Conservation (phyloP, 768 basidiomycete species). For the Lactarius trivialis region DNA sequence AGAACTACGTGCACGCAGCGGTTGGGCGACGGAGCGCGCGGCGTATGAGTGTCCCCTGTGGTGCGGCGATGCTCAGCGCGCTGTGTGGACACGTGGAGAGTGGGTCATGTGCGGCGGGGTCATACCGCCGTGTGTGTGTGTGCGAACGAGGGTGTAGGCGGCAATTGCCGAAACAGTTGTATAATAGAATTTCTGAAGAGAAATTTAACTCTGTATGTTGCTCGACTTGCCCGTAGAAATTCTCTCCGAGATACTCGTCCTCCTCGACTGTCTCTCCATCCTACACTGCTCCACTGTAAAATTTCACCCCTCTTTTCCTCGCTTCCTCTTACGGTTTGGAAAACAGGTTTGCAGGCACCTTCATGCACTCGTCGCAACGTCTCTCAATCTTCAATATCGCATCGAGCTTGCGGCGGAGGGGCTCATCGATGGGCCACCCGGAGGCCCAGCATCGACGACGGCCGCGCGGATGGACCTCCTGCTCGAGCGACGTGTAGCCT, state of each 20-base stretch:
- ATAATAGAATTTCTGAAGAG: background rate
- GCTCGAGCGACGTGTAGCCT: conserved; percentile 31
- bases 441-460: conserved; percentile 19
- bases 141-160: background rate
- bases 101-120: conserved; percentile 5
- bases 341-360: conserved; percentile 27
- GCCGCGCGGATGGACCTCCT: conserved; percentile 33
- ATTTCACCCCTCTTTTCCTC: background rate
- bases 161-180: background rate
- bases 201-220: background rate
- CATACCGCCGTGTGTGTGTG: conserved; percentile 1
- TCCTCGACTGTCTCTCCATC: conserved; percentile 4
- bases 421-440: conserved; percentile 25
- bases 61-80: background rate
- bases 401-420: conserved; percentile 31
- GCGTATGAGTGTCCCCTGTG: conserved; percentile 63
- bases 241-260: conserved; percentile 7
- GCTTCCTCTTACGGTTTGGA: background rate
- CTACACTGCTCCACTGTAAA: conserved; percentile 6
- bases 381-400: conserved; percentile 28
- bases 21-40: conserved; percentile 29
- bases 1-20: conserved; percentile 29
- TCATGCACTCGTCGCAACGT: conserved; percentile 20
- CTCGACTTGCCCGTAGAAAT: conserved; percentile 19
- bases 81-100: conserved; percentile 8